phyloP scores from a whole-genome alignment of 306 rosid species.

The Citrullus colocynthis region DNA sequence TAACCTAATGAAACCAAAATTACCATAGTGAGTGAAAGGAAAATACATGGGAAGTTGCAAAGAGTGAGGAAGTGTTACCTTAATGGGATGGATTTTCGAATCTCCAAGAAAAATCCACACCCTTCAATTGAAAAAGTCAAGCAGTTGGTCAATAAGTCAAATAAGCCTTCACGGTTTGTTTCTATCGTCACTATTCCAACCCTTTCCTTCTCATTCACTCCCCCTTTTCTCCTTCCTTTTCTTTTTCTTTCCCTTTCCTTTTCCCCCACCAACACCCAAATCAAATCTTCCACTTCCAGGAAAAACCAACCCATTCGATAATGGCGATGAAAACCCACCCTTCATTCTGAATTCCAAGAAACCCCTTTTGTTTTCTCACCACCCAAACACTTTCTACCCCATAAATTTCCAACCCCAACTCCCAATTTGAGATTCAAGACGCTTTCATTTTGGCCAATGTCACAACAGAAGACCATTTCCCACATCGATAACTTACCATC shows the following conservation, averaged over 20 bases:
- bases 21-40: not conserved
- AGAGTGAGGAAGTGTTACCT: not conserved
- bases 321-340: not conserved
- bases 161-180: not conserved
- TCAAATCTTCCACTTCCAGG: not conserved
- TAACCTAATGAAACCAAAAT: not conserved
- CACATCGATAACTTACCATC: conserved; percentile 51
- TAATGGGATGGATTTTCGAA: not conserved
- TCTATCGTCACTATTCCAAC: not conserved
- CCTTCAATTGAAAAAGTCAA: not conserved
- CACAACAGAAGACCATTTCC: conserved; percentile 31
- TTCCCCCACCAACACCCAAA: conserved; percentile 4
- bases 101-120: not conserved
- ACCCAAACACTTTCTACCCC: not conserved
- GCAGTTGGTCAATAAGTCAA: not conserved
- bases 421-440: not conserved
- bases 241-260: not conserved
- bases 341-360: not conserved
- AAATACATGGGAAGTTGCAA: not conserved
- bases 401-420: not conserved
- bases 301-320: not conserved
- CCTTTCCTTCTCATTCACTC: conserved; percentile 6
- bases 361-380: conserved; percentile 6
- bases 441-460: conserved; percentile 25
- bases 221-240: not conserved